These are phyloP conservation scores for Venturia pyrina DNA, from an alignment of 2,329 filamentous ascomycete species.

Conservation along the genomic window DNA sequence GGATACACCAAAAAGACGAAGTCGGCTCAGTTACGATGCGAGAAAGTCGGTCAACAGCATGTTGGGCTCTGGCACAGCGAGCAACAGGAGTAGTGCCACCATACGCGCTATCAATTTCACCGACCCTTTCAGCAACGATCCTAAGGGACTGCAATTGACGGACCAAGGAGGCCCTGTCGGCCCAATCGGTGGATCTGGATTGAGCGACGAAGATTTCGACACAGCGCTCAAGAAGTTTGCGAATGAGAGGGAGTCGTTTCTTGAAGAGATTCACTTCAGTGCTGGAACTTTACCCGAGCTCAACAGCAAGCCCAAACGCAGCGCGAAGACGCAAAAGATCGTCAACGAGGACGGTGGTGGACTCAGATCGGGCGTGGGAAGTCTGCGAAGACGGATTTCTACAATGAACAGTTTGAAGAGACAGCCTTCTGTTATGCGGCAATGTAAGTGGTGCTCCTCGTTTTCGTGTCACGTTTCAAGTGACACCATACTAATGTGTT, in stretches of 20 bases:
- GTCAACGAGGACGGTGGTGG: constrained; percentile 52
- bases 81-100: constrained; percentile 55
- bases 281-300: constrained; percentile 56
- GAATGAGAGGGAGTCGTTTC: constrained; percentile 84
- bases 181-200: constrained; percentile 28
- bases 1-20: constrained; percentile 4
- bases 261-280: constrained; percentile 83
- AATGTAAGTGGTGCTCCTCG: constrained; percentile 46
- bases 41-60: constrained; percentile 43
- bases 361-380: constrained; percentile 59
- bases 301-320: constrained; percentile 57
- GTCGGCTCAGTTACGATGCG: constrained; percentile 34
- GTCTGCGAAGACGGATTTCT: constrained; percentile 84
- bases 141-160: constrained; percentile 1
- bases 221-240: constrained; percentile 89
- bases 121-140: neutral
- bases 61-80: constrained; percentile 34
- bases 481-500: constrained; percentile 9
- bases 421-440: constrained; percentile 65
- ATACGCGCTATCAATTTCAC: constrained; percentile 38
- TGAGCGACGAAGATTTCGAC: constrained; percentile 83
- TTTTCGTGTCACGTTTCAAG: neutral
- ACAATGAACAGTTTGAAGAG: constrained; percentile 95
- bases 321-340: constrained; percentile 73
- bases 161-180: constrained; percentile 11